Base-by-base conservation (phyloP, 768 basidiomycete genomes). In the Trametes sanguinea region DNA sequence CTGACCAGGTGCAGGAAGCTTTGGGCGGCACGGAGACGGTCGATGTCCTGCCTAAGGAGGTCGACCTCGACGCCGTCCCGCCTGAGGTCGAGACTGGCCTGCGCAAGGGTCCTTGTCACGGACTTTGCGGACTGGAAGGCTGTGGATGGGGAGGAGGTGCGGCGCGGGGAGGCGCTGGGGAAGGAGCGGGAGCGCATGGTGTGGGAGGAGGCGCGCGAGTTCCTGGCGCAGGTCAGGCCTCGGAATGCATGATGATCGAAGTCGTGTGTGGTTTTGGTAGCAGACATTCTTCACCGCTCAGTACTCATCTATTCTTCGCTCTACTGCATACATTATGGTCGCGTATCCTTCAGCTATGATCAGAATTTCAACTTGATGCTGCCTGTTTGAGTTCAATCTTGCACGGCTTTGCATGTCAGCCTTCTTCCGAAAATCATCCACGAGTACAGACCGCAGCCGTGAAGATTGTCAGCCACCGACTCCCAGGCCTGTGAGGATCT, bases 171-270 rank as follows among this genome's bases (percentile, higher is more conserved):
- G 63, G 69, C 58, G 33, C 55, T 75, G 17, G 86, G 84, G 0
- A 93, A 93, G 72, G 90, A 91, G 73, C 79, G 89, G 52, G 90
- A 93, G 76, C 77, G 92, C 56, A 88, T 93, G 85, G 71, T 65
- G 1, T 93, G 90, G 90, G 74, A 80, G 53, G 85, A 85, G 51
- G 87, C 80, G 2, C 72, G 68, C 51, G 64, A 66, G 13, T 74
- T 79, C 55, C 54, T 75, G 47, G 54, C 57, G 17, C 27, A 17
- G 32, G 43, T 22, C 7, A 61, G 63, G 57, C n/a, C 58, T 27
- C 51, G 45, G 16, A 42, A 40, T 32, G 48, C 39, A 16, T 57
- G 47, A 53, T 39, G 1, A 8, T 39, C 7, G 37, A 22, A 22
- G 22, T 22, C 42, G 42, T 16, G n/a, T 5, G n/a, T 16, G 42